phyloP scores from a whole-genome alignment of 768 basidiomycete species.

The Xerocomellus intermedius region DNA sequence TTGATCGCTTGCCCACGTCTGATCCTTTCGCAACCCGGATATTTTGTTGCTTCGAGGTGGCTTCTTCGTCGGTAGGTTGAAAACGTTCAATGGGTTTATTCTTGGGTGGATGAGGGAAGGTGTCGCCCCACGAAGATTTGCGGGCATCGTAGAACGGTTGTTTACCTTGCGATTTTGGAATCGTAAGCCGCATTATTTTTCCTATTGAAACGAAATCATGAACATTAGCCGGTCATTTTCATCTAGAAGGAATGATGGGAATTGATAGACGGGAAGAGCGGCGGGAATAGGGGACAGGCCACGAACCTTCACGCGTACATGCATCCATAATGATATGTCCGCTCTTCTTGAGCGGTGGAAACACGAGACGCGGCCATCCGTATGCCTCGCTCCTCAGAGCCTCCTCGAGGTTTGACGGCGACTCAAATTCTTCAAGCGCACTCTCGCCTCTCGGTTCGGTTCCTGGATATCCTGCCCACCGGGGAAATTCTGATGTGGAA shows the following conservation, averaged over 20 bases:
- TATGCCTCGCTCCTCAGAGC: slow-evolving; percentile 73
- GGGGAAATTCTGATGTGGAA: slow-evolving; percentile 7
- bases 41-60: slow-evolving; percentile 27
- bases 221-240: slow-evolving; percentile 2
- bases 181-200: slow-evolving; percentile 86
- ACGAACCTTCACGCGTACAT: slow-evolving; percentile 75
- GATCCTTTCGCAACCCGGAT: slow-evolving; percentile 38
- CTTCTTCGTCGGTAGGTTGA: slow-evolving; percentile 34
- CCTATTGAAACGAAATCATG: slow-evolving; percentile 43
- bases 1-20: slow-evolving; percentile 56
- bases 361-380: slow-evolving; percentile 86
- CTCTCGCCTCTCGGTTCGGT: slow-evolving; percentile 1
- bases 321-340: slow-evolving; percentile 92
- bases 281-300: slow-evolving; percentile 7
- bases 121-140: slow-evolving; percentile 91
- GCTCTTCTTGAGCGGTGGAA: slow-evolving; percentile 87
- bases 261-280: slow-evolving; percentile 1
- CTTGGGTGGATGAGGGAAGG: slow-evolving; percentile 89
- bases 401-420: slow-evolving; percentile 43
- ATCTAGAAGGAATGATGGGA: slow-evolving; percentile 2
- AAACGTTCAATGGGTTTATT: slow-evolving; percentile 67
- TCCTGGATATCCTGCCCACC: not conserved
- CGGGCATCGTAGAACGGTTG: slow-evolving; percentile 94
- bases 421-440: slow-evolving; percentile 9
- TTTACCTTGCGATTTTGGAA: slow-evolving; percentile 94